These are phyloP conservation scores for Eragrostis curvula DNA, from an alignment of 176 grass and related monocot species.

Conservation along the genomic window DNA sequence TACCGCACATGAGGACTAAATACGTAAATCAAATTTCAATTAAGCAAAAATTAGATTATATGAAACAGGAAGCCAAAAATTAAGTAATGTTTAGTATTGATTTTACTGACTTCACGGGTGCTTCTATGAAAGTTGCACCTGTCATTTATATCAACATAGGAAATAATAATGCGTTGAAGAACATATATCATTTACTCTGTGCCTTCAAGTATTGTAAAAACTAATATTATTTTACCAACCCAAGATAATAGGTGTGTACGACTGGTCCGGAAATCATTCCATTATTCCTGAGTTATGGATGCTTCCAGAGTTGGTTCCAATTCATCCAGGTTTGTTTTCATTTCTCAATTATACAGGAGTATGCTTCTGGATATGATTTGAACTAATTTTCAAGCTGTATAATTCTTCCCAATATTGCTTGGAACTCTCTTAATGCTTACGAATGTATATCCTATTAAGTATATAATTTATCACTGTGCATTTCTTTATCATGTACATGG, in stretches of 20 bases:
- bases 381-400: no score
- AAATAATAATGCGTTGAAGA: no score
- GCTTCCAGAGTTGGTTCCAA: conserved; percentile 10
- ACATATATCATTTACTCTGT: no score
- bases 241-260: neutral
- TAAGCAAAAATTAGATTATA: neutral
- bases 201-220: neutral
- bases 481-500: neutral
- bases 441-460: neutral
- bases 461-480: neutral
- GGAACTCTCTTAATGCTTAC: no score
- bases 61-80: neutral
- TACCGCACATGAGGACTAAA: neutral
- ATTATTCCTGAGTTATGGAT: conserved; percentile 27
- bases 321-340: conserved; percentile 18
- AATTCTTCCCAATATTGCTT: no score
- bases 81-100: no score
- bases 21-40: neutral
- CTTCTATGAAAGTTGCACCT: no score
- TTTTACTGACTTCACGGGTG: no score
- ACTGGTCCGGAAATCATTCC: conserved; percentile 16
- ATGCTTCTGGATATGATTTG: neutral
- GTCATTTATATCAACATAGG: no score
- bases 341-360: no score
- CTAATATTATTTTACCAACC: neutral